Evolutionary conservation across 1,284 basidiomycete genomes (phyloP), one percentile per base, ranked within the genome.

Genomic region (Apiotrichum brassicae): DNA sequence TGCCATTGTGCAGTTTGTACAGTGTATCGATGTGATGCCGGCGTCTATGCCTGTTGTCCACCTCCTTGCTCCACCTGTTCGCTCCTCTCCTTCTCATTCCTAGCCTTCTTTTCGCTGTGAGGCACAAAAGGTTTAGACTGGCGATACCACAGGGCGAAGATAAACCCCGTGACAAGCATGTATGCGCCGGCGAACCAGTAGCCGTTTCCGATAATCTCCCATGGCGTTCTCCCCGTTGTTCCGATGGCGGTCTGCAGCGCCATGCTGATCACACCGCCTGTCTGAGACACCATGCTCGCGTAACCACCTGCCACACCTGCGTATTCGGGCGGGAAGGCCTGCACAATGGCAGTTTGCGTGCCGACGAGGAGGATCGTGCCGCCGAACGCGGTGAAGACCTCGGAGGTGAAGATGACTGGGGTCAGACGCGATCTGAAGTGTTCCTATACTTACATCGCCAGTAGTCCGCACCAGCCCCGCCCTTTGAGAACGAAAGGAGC

Each of bases 211-310:
- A 52, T 12, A 65, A 66, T 0, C 51, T 60, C 69, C 69, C 70
- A 55, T 68, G 16, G 61, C 57, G 23, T 59, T 60, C 36, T 58
- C 46, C 19, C 66, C 68, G 4, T 64, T 64, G 20, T 26, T 25
- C n/a, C 49, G 46, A 11, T 70, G 58, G 14, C 66, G 68, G 22
- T 62, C 48, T 72, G 70, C 37, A 72, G 50, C 12, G 66, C 62
- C 49, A 72, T 68, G 48, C 68, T 68, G 38, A 70, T 61, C 22
- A 72, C 66, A 30, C 66, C 67, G 36, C 66, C 66, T 26, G 70
- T 49, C 49, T 72, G 70, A 64, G 69, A 72, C 56, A 70, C 59
- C 59, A 72, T 62, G 32, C 70, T 59, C 30, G 63, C 63, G 41
- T 66, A 66, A 3, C 61, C 62, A 14, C 67, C 65, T 11, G 63